Evolutionary conservation across 306 rosid genomes (phyloP).

Genomic region (Dalbergia cochinchinensis): DNA sequence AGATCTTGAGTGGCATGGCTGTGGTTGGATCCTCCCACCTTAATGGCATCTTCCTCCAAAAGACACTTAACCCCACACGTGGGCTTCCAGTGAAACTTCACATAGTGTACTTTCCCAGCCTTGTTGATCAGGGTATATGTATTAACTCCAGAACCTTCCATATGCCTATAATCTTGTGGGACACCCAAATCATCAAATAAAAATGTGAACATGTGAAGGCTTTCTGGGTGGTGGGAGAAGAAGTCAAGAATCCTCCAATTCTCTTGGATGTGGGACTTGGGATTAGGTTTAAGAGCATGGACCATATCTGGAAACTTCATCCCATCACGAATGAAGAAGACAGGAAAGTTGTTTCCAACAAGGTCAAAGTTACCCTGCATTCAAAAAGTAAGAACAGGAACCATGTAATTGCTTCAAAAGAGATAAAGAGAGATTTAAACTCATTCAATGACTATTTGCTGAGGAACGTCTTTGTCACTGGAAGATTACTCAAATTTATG

Average conservation of each 20-base stretch:
- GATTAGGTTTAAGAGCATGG: constrained; percentile 88
- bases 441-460: too few relatives aligned
- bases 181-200: constrained; percentile 78
- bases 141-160: constrained; percentile 88
- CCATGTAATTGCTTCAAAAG: background rate
- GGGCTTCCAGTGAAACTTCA: constrained; percentile 86
- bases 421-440: too few relatives aligned
- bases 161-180: constrained; percentile 88
- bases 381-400: constrained; percentile 56
- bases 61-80: constrained; percentile 77
- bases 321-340: constrained; percentile 82
- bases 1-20: constrained; percentile 92
- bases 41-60: constrained; percentile 80
- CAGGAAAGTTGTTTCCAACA: constrained; percentile 89
- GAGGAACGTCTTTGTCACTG: too few relatives aligned
- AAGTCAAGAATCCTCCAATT: constrained; percentile 84
- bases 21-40: constrained; percentile 83
- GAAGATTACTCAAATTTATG: too few relatives aligned
- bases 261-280: constrained; percentile 93
- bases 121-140: constrained; percentile 74
- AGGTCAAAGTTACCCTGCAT: constrained; percentile 85
- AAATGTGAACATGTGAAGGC: constrained; percentile 79
- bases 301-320: constrained; percentile 91
- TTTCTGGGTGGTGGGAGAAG: constrained; percentile 89
- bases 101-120: constrained; percentile 71